phyloP scores from a whole-genome alignment of 805 yeast species.

The Metschnikowia arizonensis region DNA sequence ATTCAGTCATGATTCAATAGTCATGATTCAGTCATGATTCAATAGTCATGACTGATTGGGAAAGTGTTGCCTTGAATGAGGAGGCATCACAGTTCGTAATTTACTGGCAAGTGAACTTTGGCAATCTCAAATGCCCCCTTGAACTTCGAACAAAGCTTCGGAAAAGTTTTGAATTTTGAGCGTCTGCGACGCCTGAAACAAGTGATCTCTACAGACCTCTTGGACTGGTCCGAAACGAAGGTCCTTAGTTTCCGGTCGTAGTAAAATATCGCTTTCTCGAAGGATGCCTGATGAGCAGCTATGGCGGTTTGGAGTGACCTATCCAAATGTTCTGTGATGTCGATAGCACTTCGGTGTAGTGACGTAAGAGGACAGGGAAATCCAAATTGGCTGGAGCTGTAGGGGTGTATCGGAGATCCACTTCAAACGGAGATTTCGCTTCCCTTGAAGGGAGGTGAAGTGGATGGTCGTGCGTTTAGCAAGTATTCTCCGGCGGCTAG shows the following conservation, averaged over 20 bases:
- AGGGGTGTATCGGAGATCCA: not conserved
- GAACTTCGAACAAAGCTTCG: no score
- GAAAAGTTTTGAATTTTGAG: no score
- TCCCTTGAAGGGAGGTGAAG: not conserved
- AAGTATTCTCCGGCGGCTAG: not conserved
- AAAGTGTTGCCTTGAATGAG: no score
- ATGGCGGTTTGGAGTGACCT: not conserved
- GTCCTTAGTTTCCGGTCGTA: slow-evolving; percentile 18
- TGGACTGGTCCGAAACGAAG: no score
- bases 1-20: no score
- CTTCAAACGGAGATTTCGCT: not conserved
- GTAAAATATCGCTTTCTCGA: slow-evolving; percentile 7
- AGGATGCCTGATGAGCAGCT: not conserved
- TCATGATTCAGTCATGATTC: no score
- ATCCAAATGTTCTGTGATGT: not conserved
- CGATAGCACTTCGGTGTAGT: not conserved
- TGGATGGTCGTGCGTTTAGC: not conserved
- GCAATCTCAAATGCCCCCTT: no score
- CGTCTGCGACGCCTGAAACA: no score
- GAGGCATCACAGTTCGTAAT: no score
- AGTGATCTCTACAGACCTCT: no score
- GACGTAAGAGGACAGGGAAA: not conserved
- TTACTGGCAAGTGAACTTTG: no score
- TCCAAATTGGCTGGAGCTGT: not conserved
- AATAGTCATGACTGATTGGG: no score